phyloP scores from a whole-genome alignment of 495 filamentous ascomycete species.

The Penicillium parvum region DNA sequence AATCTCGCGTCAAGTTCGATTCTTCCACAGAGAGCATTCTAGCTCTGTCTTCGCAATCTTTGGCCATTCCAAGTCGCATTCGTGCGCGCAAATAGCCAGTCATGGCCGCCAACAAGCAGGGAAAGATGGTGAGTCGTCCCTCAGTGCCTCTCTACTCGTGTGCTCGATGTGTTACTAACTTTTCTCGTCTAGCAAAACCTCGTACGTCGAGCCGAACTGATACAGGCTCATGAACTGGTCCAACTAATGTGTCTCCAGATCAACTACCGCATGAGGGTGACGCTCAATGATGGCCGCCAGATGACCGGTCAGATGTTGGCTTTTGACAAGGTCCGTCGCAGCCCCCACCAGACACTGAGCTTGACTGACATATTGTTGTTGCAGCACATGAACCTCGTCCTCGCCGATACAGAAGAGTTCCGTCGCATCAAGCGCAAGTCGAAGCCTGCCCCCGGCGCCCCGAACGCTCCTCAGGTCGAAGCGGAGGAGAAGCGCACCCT shows the following conservation, averaged over 20 bases:
- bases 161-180: conserved; percentile 73
- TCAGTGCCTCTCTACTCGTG: conserved; percentile 25
- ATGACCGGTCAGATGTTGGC: conserved; percentile 97
- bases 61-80: conserved; percentile 62
- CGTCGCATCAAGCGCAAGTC: conserved; percentile 89
- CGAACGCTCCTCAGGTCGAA: conserved; percentile 62
- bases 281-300: conserved; percentile 90
- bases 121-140: conserved; percentile 87
- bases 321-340: conserved; percentile 78
- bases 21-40: conserved; percentile 21
- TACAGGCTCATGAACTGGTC: neutral
- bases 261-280: conserved; percentile 98
- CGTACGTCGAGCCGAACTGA: conserved; percentile 56
- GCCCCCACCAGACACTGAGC: conserved; percentile 13
- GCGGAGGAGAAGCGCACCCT: conserved; percentile 95
- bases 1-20: conserved; percentile 19
- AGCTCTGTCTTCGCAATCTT: conserved; percentile 47
- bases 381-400: conserved; percentile 98
- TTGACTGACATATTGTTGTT: conserved; percentile 6
- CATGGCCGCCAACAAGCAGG: conserved; percentile 89
- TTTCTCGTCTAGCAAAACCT: conserved; percentile 75
- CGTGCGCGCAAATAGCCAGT: conserved; percentile 53
- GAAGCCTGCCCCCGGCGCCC: conserved; percentile 62
- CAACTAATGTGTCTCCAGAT: conserved; percentile 57
- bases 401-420: conserved; percentile 99